A percentile compares a stretch with the other conserved stretches of the same genome.
Conservation (phyloP, 2,329 filamentous ascomycete species). For the Fusarium odoratissimum region DNA sequence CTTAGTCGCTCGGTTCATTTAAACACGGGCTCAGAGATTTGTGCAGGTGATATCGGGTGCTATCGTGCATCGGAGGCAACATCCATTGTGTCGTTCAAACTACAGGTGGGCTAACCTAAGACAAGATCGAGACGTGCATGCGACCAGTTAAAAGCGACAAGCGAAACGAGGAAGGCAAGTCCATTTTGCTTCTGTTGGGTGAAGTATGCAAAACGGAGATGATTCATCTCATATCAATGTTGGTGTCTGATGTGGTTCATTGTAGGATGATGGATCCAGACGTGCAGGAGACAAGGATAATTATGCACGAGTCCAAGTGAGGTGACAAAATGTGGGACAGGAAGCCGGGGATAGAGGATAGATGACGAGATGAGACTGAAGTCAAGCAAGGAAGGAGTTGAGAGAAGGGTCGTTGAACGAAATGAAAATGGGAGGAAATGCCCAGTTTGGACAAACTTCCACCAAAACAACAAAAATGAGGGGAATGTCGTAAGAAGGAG, state of each 20-base stretch:
- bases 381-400: not conserved
- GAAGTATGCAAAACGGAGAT: not conserved
- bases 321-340: conserved; percentile 19
- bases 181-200: not conserved
- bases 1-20: conserved; percentile 31
- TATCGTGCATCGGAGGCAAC: conserved; percentile 5
- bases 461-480: conserved; percentile 19
- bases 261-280: not conserved
- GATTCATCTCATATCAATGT: conserved; percentile 3
- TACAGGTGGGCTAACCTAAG: conserved; percentile 5
- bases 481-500: conserved; percentile 18
- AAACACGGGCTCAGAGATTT: conserved; percentile 4
- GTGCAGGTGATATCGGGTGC: not conserved
- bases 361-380: not conserved
- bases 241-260: conserved; percentile 20
- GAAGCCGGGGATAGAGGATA: not conserved
- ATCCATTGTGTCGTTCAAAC: conserved; percentile 16
- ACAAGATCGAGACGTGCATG: conserved; percentile 8
- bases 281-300: conserved; percentile 10
- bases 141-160: not conserved
- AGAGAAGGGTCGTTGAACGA: not conserved
- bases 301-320: conserved; percentile 5
- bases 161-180: not conserved
- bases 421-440: conserved; percentile 17
- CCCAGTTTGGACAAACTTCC: conserved; percentile 15